These are phyloP conservation scores for Lactifluus pinguis DNA, from an alignment of 768 basidiomycete species.

Conservation along the genomic window DNA sequence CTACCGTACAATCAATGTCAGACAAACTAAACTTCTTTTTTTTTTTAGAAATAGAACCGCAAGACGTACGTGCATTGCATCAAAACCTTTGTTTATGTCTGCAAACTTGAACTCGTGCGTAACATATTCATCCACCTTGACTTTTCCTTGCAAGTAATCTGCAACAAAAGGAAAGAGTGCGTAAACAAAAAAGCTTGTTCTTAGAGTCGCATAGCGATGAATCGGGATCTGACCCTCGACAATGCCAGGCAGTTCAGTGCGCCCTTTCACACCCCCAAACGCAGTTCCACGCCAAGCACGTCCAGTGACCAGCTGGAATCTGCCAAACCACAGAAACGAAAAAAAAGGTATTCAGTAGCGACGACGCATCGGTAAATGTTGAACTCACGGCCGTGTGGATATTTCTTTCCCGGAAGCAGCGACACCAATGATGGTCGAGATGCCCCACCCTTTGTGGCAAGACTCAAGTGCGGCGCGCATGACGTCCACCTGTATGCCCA, in stretches of 20 bases:
- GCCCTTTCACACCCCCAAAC: slow-evolving; percentile 97
- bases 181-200: slow-evolving; percentile 1
- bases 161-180: slow-evolving; percentile 9
- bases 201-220: not conserved
- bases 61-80: slow-evolving; percentile 88
- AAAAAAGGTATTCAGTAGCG: not conserved
- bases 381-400: slow-evolving; percentile 27
- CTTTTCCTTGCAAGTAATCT: slow-evolving; percentile 75
- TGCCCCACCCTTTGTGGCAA: slow-evolving; percentile 99
- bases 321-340: slow-evolving; percentile 5
- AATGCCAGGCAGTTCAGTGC: slow-evolving; percentile 89
- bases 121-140: slow-evolving; percentile 94
- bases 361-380: slow-evolving; percentile 21
- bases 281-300: slow-evolving; percentile 92
- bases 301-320: slow-evolving; percentile 67
- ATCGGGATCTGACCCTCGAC: slow-evolving; percentile 57
- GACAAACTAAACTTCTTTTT: not conserved
- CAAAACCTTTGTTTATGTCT: slow-evolving; percentile 82
- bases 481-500: slow-evolving; percentile 57
- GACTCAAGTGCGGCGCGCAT: slow-evolving; percentile 95
- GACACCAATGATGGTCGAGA: slow-evolving; percentile 92
- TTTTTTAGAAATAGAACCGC: not conserved
- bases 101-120: slow-evolving; percentile 71
- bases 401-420: slow-evolving; percentile 91
- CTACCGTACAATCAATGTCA: slow-evolving; percentile 29